Conservation (phyloP, 2,329 filamentous ascomycete species). For the Xylariaceae sp. region DNA sequence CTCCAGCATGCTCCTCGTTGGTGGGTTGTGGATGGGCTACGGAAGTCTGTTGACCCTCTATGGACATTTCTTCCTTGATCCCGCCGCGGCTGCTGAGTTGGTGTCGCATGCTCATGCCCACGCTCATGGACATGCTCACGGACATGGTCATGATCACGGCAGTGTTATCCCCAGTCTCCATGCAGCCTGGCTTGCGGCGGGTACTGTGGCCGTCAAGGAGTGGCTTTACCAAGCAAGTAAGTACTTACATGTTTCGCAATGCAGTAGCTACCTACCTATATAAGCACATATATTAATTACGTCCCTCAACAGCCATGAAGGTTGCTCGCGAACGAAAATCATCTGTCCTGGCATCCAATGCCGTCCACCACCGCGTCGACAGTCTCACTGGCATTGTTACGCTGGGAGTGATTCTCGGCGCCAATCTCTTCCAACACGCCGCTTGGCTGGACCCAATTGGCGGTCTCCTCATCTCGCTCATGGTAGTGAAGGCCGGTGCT, state of each 20-base stretch:
- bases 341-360: constrained; percentile 91
- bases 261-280: not conserved
- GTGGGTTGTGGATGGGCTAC: constrained; percentile 88
- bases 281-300: constrained; percentile 23
- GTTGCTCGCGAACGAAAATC: constrained; percentile 91
- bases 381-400: constrained; percentile 93
- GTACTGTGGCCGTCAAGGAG: constrained; percentile 88
- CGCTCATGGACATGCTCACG: constrained; percentile 53
- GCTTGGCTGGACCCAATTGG: constrained; percentile 93
- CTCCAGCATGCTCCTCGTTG: constrained; percentile 81
- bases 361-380: constrained; percentile 93
- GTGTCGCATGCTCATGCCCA: constrained; percentile 54
- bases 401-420: constrained; percentile 79
- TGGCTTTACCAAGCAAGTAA: constrained; percentile 95
- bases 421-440: constrained; percentile 78
- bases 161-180: constrained; percentile 72
- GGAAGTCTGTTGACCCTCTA: constrained; percentile 67
- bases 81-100: constrained; percentile 47
- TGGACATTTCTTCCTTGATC: constrained; percentile 65
- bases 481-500: constrained; percentile 88
- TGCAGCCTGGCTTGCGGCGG: constrained; percentile 88
- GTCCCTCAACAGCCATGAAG: constrained; percentile 70
- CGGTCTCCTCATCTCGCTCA: constrained; percentile 82
- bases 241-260: constrained; percentile 34
- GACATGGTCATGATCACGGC: constrained; percentile 56